Evolutionary conservation across 495 filamentous ascomycete species (phyloP), one percentile per base, ranked within the genome.

Genomic region (Hypoxylon rickii): DNA sequence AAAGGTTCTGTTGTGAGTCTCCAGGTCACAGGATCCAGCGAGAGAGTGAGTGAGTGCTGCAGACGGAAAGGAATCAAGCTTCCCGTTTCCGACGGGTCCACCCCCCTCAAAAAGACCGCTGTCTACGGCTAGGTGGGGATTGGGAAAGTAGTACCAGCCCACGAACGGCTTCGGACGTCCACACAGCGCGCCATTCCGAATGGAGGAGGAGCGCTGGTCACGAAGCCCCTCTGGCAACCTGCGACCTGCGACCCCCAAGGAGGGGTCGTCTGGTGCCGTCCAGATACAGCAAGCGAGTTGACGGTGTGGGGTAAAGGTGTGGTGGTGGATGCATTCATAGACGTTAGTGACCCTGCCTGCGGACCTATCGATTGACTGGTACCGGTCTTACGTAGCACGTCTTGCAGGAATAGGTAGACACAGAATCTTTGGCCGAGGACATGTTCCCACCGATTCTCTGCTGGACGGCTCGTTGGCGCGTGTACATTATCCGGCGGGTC

Each of bases 201-300:
- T 55, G 20, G 40, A 55, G 58, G 58, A 61, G 58, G 51, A 50
- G 44, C 36, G 48, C 45, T 45, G 36, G 52, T 58, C 55, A 24
- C 21, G 42, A 47, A 43, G 24, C 34, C 34, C 17, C 31, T 29
- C 26, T 19, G n/a, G n/a, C n/a, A n/a, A n/a, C n/a, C n/a, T n/a
- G n/a, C n/a, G n/a, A n/a, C n/a, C 15, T 19, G 6, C 7, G 13
- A 16, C 2, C 12, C 21, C 26, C 7, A 47, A 52, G 29, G 42
- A 42, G 55, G 47, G 55, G 42, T 34, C 29, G 4, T 20, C 15
- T n/a, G 17, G n/a, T 38, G 13, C 40, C 40, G 22, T 40, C 34
- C 15, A 3, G 13, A 34, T 29, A 13, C 41, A 51, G 46, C 34
- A 19, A 11, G 24, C 12, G 16, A 19, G 22, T 36, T 48, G 10